These are phyloP conservation scores for Calycina herbarum DNA, from an alignment of 2,329 filamentous ascomycete genomes.

Conservation along the genomic window DNA sequence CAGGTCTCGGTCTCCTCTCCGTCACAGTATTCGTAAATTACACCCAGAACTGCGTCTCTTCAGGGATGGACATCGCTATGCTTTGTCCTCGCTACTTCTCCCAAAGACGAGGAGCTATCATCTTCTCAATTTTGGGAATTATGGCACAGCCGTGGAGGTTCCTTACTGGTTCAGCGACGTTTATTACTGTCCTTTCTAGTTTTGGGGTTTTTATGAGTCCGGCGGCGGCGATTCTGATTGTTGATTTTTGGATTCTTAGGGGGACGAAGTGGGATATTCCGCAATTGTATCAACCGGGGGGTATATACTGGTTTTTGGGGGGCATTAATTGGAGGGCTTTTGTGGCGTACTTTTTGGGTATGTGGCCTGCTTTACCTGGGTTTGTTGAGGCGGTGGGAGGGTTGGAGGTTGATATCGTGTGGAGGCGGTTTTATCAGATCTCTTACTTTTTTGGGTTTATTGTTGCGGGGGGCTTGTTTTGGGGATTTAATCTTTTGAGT, in stretches of 20 bases:
- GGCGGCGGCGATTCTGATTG: conserved; percentile 16
- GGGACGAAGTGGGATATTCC: conserved; percentile 18
- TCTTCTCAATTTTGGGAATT: conserved; percentile 12
- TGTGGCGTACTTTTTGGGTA: conserved; percentile 17
- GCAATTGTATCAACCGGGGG: conserved; percentile 15
- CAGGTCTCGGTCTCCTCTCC: conserved; percentile 9
- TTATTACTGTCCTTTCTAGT: conserved; percentile 18
- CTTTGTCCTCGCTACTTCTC: conserved; percentile 13
- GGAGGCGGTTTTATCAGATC: conserved; percentile 19
- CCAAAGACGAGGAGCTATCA: conserved; percentile 33
- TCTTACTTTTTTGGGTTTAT: conserved; percentile 20
- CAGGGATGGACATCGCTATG: conserved; percentile 19
- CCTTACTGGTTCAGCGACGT: conserved; percentile 16
- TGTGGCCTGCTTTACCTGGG: conserved; percentile 19
- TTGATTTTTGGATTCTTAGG: conserved; percentile 21
- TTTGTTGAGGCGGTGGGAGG: conserved; percentile 19
- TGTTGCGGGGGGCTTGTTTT: conserved; percentile 16
- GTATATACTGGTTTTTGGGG: conserved; percentile 20
- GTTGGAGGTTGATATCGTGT: conserved; percentile 10
- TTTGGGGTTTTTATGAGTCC: conserved; percentile 21
- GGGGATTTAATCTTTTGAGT: conserved; percentile 9
- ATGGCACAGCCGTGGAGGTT: conserved; percentile 17
- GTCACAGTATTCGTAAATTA: conserved; percentile 14
- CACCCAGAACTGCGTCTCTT: conserved; percentile 15
- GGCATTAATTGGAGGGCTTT: conserved; percentile 20